Evolutionary conservation across 2,329 filamentous ascomycete species (phyloP).

Genomic region (Diaporthe vaccinii): DNA sequence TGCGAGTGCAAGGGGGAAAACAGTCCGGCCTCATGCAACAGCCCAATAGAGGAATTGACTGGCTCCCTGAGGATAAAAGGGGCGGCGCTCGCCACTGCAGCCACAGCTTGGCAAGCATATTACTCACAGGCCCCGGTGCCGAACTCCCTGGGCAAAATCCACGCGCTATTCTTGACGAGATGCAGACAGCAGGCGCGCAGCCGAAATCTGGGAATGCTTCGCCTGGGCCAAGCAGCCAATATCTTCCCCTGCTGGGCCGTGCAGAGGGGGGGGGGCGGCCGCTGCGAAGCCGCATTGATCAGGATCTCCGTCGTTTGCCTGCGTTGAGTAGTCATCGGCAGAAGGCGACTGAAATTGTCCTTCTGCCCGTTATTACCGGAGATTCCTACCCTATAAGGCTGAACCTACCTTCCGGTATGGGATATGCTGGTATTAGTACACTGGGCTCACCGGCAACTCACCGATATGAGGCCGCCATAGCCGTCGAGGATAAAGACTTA

Average conservation of each 20-base stretch:
- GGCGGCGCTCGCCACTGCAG: constrained; percentile 36
- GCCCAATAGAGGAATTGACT: constrained; percentile 10
- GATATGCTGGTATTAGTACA: neutral
- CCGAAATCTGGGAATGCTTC: neutral
- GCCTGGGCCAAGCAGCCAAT: neutral
- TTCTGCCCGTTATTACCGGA: neutral
- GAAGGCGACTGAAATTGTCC: neutral
- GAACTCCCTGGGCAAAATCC: neutral
- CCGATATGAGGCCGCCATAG: neutral
- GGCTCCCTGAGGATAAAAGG: constrained; percentile 6
- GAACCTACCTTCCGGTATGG: neutral
- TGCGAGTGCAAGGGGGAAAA: constrained; percentile 16
- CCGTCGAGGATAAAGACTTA: neutral
- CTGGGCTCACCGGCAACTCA: neutral
- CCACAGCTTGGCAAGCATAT: constrained; percentile 35
- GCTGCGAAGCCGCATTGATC: constrained; percentile 8
- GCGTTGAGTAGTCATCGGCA: neutral
- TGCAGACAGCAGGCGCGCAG: neutral
- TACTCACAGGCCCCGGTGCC: neutral
- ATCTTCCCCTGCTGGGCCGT: neutral
- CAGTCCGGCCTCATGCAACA: neutral
- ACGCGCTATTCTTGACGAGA: neutral
- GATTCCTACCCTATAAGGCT: neutral
- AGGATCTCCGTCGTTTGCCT: neutral
- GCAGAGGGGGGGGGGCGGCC: neutral